Conservation (phyloP, 768 basidiomycete genomes). For the Xerocomus brunneocitrinus region DNA sequence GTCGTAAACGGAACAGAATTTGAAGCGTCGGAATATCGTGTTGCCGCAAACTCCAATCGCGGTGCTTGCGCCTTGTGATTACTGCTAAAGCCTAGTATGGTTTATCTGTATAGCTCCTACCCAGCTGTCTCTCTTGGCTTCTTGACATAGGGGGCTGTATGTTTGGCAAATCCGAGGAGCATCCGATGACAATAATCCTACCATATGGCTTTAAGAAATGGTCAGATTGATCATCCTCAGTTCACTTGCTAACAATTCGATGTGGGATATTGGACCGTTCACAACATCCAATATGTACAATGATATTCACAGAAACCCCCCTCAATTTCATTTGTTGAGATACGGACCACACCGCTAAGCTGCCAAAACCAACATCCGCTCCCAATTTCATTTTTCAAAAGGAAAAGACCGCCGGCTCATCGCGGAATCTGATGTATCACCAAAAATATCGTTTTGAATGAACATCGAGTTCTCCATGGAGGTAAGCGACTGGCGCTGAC, state of each 20-base stretch:
- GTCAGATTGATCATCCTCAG: background rate
- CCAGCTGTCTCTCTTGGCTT: background rate
- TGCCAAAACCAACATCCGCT: background rate
- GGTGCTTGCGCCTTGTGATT: background rate
- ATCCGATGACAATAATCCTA: background rate
- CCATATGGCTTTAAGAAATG: background rate
- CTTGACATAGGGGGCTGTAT: background rate
- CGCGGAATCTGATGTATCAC: constrained; percentile 3
- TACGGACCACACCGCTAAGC: background rate
- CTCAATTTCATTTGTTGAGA: constrained; percentile 1
- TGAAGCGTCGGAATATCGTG: background rate
- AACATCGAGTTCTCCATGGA: constrained; percentile 7
- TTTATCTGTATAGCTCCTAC: background rate
- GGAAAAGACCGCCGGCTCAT: background rate
- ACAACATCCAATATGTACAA: background rate
- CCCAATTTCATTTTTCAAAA: background rate
- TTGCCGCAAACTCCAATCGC: background rate
- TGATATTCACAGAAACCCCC: background rate
- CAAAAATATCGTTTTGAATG: background rate
- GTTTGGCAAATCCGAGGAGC: too few relatives aligned
- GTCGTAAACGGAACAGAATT: background rate
- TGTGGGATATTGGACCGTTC: background rate
- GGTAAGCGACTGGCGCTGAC: background rate
- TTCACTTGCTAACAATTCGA: background rate
- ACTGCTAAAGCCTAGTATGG: background rate